phyloP scores from a whole-genome alignment of 164 flowering plant genomes.

The Annona cherimola region DNA sequence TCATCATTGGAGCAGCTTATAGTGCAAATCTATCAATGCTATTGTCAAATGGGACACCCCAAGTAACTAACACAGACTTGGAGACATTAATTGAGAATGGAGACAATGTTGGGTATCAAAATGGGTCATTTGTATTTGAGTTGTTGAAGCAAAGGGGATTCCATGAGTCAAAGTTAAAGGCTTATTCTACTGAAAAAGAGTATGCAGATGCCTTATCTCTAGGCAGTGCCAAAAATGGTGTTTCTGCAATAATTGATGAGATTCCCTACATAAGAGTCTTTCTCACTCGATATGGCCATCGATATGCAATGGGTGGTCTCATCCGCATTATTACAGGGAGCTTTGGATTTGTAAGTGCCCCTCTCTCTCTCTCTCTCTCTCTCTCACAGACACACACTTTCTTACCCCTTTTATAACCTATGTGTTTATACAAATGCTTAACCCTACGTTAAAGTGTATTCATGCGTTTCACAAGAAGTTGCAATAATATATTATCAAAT shows the following conservation, averaged over 20 bases:
- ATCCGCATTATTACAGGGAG: neutral
- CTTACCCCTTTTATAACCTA: too few species aligned
- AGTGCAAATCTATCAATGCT: slow-evolving; percentile 1
- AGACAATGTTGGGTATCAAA: slow-evolving; percentile 10
- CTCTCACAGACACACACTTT: neutral
- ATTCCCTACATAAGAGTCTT: neutral
- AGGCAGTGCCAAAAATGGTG: neutral
- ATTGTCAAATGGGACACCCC: neutral
- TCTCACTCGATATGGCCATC: neutral
- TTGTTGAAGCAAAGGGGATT: slow-evolving; percentile 23
- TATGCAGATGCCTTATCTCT: slow-evolving; percentile 13
- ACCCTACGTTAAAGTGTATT: too few species aligned
- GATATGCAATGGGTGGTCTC: neutral
- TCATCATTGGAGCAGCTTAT: slow-evolving; percentile 1
- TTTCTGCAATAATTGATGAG: neutral
- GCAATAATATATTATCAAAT: too few species aligned
- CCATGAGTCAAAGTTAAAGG: slow-evolving; percentile 18
- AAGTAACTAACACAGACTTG: neutral
- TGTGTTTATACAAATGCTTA: too few species aligned
- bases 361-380: neutral
- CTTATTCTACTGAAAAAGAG: slow-evolving; percentile 20
- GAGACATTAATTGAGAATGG: slow-evolving; percentile 4
- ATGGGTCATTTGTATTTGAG: slow-evolving; percentile 5
- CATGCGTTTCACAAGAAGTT: too few species aligned
- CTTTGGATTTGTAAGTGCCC: neutral